Percentiles rank a stretch among this genome's conserved stretches.
Conservation (phyloP, 768 basidiomycete species). For the Tricholomella constricta region DNA sequence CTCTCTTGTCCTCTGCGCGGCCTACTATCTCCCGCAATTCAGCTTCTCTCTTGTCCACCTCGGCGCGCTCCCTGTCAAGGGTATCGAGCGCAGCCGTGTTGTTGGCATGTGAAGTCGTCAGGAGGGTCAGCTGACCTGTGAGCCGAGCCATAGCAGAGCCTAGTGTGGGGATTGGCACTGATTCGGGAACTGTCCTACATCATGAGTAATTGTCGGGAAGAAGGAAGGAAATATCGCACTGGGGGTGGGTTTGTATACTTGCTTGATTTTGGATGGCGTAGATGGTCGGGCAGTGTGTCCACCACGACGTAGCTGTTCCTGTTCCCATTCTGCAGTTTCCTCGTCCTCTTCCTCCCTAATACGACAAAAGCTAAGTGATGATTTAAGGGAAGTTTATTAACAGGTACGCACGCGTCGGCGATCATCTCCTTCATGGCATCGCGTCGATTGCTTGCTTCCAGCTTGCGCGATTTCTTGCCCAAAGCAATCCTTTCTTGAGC, state of each 20-base stretch:
- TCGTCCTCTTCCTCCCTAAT: conserved; percentile 86
- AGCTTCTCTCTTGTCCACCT: conserved; percentile 66
- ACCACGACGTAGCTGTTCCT: conserved; percentile 77
- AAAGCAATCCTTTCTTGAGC: conserved; percentile 85
- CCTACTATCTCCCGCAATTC: conserved; percentile 78
- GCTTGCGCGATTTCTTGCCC: conserved; percentile 78
- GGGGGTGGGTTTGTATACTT: conserved; percentile 67
- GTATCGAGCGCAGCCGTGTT: conserved; percentile 58
- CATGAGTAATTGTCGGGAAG: conserved; percentile 9
- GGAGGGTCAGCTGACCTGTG: conserved; percentile 54
- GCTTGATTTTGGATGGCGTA: conserved; percentile 44
- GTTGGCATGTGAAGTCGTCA: conserved; percentile 69
- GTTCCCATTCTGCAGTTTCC: conserved; percentile 84
- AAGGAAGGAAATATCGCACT: conserved; percentile 46
- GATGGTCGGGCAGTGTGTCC: conserved; percentile 47
- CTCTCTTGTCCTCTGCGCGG: conserved; percentile 73
- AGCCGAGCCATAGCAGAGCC: conserved; percentile 62
- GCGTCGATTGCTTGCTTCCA: conserved; percentile 65
- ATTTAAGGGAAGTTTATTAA: background rate
- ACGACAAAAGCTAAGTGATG: background rate
- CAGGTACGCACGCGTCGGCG: conserved; percentile 66
- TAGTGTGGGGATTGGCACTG: conserved; percentile 65
- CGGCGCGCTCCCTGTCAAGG: conserved; percentile 61
- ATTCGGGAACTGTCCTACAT: conserved; percentile 58
- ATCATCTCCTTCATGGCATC: conserved; percentile 81